Base-by-base conservation (phyloP, 495 filamentous ascomycete species). In the Echria macrotheca region DNA sequence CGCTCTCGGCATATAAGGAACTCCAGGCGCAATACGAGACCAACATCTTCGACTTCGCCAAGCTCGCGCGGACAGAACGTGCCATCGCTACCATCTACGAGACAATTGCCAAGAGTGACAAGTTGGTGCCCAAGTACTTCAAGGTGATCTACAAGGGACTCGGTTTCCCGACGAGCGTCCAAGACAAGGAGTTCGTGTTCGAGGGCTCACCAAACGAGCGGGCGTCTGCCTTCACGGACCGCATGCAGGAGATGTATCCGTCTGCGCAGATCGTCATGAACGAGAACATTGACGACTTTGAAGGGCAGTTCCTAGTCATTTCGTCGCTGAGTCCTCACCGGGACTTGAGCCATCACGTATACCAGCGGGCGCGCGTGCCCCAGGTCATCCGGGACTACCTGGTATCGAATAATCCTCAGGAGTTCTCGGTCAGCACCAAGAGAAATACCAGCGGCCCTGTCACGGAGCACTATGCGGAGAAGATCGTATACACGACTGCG, bases 81-180 rank as follows among this genome's bases (percentile, higher is more conserved):
- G 89, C 91, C 10, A 96, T 96, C 76, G 94, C 93, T 14, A 91
- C 80, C 32, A 91, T 97, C 19, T 87, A 96, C 65, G 94, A 97
- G 60, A 82, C 76, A 29, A 84, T 99, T 44, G 76, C 82, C 4
- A 91, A 86, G 66, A 85, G 87, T 49, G 82, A 89, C 23, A 83
- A 79, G 54, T 69, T 83, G 28, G 82, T 83, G 56, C 84, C 87
- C 1, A 82, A 89, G 47, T 97, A 95, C 69, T 99, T 94, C 77
- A 87, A 89, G 37, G 90, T 97, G 18, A 74, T 83, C 28, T 99
- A 91, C 70, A 85, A 84, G 59, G 93, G 93, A 15, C 81, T 97
- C 42, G 93, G 94, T 0, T 98, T 97, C 67, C 88, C 88, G 9
- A 40, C 77, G 2, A 82, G 74, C 29, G 60, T 97, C 35, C 78